Conservation (phyloP, 1,139 yeast genomes). For the Diutina rugosa region DNA sequence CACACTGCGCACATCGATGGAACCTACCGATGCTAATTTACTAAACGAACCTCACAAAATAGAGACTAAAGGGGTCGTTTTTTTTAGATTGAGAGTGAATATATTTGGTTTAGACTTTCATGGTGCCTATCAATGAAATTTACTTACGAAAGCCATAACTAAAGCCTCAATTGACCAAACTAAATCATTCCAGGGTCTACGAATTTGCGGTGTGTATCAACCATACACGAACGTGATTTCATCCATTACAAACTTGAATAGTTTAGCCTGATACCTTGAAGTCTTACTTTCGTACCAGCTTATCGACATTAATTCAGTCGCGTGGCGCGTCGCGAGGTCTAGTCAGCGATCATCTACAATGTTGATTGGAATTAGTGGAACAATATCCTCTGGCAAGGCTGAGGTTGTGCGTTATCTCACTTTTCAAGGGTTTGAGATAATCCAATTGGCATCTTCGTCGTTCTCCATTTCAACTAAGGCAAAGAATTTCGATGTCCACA, state of each 20-base stretch:
- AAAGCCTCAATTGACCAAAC: too few species aligned
- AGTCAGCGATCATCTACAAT: constrained; percentile 17
- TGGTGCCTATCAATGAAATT: too few species aligned
- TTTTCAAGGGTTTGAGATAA: constrained; percentile 40
- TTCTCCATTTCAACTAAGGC: neutral
- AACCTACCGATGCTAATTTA: neutral
- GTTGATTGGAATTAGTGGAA: constrained; percentile 72
- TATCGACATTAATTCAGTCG: neutral
- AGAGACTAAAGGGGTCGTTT: too few species aligned
- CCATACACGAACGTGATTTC: too few species aligned
- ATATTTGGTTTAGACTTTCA: too few species aligned
- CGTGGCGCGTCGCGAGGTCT: neutral
- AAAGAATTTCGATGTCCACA: neutral
- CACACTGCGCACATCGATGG: neutral
- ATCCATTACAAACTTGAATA: too few species aligned
- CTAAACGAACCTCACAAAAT: too few species aligned
- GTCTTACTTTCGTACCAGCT: neutral
- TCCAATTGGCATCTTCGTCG: constrained; percentile 7
- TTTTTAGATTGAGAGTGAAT: too few species aligned
- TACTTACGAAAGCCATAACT: too few species aligned
- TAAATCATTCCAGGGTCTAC: too few species aligned
- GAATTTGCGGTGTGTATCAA: too few species aligned
- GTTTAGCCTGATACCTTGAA: too few species aligned
- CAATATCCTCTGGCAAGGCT: constrained; percentile 56
- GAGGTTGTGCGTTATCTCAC: constrained; percentile 49